Evolutionary conservation across 768 basidiomycete species (phyloP), one percentile per base, ranked within the genome.

Genomic region (Lactarius tabidus): DNA sequence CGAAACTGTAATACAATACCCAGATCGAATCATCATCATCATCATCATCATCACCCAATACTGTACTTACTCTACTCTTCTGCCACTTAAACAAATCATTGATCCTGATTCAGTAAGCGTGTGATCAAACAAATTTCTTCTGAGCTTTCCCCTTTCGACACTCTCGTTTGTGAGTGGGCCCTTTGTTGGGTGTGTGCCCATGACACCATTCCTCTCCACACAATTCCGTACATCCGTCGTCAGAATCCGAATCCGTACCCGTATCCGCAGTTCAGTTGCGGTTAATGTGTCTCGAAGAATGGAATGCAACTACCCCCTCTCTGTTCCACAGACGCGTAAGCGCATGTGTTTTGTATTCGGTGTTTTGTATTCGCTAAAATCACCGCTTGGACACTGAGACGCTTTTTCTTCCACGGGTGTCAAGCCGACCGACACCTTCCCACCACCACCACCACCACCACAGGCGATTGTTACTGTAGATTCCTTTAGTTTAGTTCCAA

Each of bases 101-200:
- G 48, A 51, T 51, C 48, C 48, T 51, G 48, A 51, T 51, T 45
- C 53, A 31, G 41, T 20, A 33, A 5, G 20, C 23, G 55, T 41
- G 60, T 66, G 65, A 66, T 62, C 65, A 52, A 28, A 29, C 48
- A 57, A 66, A 62, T 23, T 54, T 66, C 54, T 61, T 53, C 26
- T 33, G 38, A 31, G 33, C 52, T 62, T 66, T 62, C 65, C 65
- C 65, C 65, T 62, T 66, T 58, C 51, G 60, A 58, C 20, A 6
- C 18, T 52, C 26, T 66, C 56, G 29, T 66, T 57, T 61, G 35
- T 61, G 28, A 48, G 29, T 33, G 48, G 28, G 36, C 55, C 57
- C 55, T 61, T 45, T 59, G 59, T 39, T 53, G 59, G 43, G 53
- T 5, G 38, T 18, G 31, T 57, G 29, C 48, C 60, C 60, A 26